Conservation (phyloP, 2,329 filamentous ascomycete genomes). For the Fusarium anguioides region DNA sequence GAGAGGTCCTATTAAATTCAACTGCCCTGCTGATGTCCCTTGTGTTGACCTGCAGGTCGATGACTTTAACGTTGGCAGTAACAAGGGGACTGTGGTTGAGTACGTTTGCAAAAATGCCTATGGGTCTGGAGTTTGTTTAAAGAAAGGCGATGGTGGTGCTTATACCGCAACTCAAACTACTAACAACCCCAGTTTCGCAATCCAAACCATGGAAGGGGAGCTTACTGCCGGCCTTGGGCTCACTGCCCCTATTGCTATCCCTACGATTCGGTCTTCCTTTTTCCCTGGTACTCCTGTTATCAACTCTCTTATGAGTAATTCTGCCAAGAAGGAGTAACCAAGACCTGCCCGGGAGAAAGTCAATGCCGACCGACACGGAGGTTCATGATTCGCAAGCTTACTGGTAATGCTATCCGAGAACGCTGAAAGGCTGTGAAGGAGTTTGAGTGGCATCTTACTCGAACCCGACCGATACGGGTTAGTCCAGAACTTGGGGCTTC, state of each 20-base stretch:
- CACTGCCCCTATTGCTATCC: slow-evolving; percentile 28
- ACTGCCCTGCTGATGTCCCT: slow-evolving; percentile 31
- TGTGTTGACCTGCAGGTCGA: slow-evolving; percentile 37
- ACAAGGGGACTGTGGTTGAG: slow-evolving; percentile 24
- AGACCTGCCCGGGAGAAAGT: no score
- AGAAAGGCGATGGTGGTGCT: slow-evolving; percentile 8
- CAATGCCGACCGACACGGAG: no score
- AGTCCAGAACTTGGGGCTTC: no score
- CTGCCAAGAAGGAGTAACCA: not conserved
- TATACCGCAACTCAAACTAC: slow-evolving; percentile 35
- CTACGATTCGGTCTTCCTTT: slow-evolving; percentile 23
- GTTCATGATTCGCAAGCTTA: no score
- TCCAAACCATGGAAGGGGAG: slow-evolving; percentile 33
- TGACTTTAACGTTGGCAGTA: slow-evolving; percentile 33
- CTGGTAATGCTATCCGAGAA: no score
- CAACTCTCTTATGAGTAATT: slow-evolving; percentile 22
- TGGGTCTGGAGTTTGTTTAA: slow-evolving; percentile 29
- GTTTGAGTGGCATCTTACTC: no score
- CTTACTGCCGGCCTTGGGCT: slow-evolving; percentile 26
- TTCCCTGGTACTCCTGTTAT: slow-evolving; percentile 33
- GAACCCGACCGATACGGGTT: no score
- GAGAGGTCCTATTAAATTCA: slow-evolving; percentile 38
- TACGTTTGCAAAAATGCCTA: slow-evolving; percentile 37
- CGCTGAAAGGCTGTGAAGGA: no score
- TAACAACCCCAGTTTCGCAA: slow-evolving; percentile 3